A percentile compares a stretch with the other conserved stretches of the same genome.
Conservation (phyloP, 495 filamentous ascomycete species). For the Penicillium pancosmium region DNA sequence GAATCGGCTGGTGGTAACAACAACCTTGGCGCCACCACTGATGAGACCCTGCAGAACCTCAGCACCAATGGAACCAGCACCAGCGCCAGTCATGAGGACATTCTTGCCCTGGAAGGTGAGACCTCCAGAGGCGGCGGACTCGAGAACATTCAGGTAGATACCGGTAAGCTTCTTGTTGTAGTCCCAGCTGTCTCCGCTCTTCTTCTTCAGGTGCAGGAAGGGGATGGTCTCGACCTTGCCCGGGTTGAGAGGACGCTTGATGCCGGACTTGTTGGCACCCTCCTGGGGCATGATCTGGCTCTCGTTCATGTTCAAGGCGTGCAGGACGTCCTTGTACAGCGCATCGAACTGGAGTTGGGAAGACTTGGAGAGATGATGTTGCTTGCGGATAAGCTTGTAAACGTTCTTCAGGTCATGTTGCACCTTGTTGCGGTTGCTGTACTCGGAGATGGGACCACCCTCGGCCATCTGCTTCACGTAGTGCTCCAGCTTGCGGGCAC, state of each 20-base stretch:
- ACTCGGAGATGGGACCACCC: conserved; percentile 96
- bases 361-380: conserved; percentile 93
- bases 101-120: conserved; percentile 94
- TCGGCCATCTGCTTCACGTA: conserved; percentile 99
- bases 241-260: conserved; percentile 60
- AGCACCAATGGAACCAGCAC: conserved; percentile 97
- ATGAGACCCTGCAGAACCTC: conserved; percentile 96
- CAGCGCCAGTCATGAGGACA: conserved; percentile 97
- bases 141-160: conserved; percentile 86
- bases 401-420: conserved; percentile 92
- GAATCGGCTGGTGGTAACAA: conserved; percentile 95
- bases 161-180: conserved; percentile 98
- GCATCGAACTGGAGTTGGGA: conserved; percentile 94
- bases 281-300: conserved; percentile 92
- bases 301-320: conserved; percentile 94
- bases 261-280: conserved; percentile 69
- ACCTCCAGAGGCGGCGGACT: conserved; percentile 82
- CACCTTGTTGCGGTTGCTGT: conserved; percentile 96
- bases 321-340: conserved; percentile 89
- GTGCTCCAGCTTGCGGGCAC: conserved; percentile 95
- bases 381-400: conserved; percentile 96
- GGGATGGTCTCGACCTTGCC: conserved; percentile 97
- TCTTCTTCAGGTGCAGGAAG: conserved; percentile 95
- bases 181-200: conserved; percentile 93
- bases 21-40: conserved; percentile 92